phyloP scores from a whole-genome alignment of 805 yeast genomes.

The Candida cerambycidarum region DNA sequence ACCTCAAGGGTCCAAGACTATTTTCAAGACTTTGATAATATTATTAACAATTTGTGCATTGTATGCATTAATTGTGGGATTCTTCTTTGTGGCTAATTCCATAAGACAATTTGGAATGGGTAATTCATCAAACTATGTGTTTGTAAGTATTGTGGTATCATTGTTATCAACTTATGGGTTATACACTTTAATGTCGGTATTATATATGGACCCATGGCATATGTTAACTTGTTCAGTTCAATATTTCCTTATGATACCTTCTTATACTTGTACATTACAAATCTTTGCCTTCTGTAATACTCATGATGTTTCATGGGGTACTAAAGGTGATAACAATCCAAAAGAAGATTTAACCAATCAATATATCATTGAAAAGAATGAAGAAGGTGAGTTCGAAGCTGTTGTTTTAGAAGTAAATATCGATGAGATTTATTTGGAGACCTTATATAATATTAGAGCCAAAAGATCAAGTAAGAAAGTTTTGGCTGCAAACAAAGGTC shows the following conservation, averaged over 20 bases:
- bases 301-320: slow-evolving; percentile 99
- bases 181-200: slow-evolving; percentile 74
- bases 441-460: slow-evolving; percentile 69
- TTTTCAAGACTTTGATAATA: slow-evolving; percentile 72
- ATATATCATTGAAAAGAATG: slow-evolving; percentile 78
- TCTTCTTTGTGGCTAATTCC: slow-evolving; percentile 70
- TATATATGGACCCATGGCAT: slow-evolving; percentile 97
- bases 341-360: slow-evolving; percentile 66
- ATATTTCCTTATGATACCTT: slow-evolving; percentile 86
- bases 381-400: slow-evolving; percentile 74
- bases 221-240: slow-evolving; percentile 82
- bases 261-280: slow-evolving; percentile 88
- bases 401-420: slow-evolving; percentile 83
- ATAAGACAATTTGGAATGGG: slow-evolving; percentile 41
- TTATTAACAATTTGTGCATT: slow-evolving; percentile 75
- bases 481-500: slow-evolving; percentile 14
- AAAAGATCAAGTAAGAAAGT: slow-evolving; percentile 61
- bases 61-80: slow-evolving; percentile 79
- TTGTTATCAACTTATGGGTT: slow-evolving; percentile 89
- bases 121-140: slow-evolving; percentile 45
- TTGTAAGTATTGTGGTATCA: slow-evolving; percentile 79
- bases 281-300: slow-evolving; percentile 97
- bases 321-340: slow-evolving; percentile 86
- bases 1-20: slow-evolving; percentile 89
- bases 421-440: slow-evolving; percentile 77